phyloP scores from a whole-genome alignment of 768 basidiomycete genomes.

The Leccinellum luteum region DNA sequence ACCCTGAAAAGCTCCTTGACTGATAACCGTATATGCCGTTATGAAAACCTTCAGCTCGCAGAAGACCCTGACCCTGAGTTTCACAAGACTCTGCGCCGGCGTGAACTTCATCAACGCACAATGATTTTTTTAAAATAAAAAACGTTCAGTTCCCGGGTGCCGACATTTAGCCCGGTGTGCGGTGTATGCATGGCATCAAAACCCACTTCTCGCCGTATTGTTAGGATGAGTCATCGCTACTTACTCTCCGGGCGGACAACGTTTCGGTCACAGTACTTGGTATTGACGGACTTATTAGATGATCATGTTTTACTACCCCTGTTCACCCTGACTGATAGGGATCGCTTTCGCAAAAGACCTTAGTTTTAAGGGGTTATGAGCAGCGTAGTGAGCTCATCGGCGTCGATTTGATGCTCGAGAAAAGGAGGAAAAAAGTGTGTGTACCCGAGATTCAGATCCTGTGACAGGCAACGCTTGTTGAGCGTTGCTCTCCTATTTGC shows the following conservation, averaged over 20 bases:
- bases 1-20: slow-evolving; percentile 2
- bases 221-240: not conserved
- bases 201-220: not conserved
- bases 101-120: not conserved
- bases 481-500: not conserved
- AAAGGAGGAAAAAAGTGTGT: not conserved
- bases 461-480: not conserved
- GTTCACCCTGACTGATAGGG: not conserved
- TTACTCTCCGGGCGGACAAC: not conserved
- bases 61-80: slow-evolving; percentile 20
- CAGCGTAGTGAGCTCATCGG: not conserved
- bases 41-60: slow-evolving; percentile 15
- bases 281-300: not conserved
- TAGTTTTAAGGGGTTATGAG: not conserved
- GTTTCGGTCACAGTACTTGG: not conserved
- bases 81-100: not conserved
- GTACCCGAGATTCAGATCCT: not conserved
- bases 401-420: not conserved
- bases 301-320: not conserved
- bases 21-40: not conserved
- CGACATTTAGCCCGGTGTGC: slow-evolving; percentile 4
- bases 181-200: slow-evolving; percentile 14
- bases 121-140: not conserved
- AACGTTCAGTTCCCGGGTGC: not conserved
- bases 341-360: not conserved